These are phyloP conservation scores for Nakataea oryzae DNA, from an alignment of 2,329 filamentous ascomycete genomes.

Conservation along the genomic window DNA sequence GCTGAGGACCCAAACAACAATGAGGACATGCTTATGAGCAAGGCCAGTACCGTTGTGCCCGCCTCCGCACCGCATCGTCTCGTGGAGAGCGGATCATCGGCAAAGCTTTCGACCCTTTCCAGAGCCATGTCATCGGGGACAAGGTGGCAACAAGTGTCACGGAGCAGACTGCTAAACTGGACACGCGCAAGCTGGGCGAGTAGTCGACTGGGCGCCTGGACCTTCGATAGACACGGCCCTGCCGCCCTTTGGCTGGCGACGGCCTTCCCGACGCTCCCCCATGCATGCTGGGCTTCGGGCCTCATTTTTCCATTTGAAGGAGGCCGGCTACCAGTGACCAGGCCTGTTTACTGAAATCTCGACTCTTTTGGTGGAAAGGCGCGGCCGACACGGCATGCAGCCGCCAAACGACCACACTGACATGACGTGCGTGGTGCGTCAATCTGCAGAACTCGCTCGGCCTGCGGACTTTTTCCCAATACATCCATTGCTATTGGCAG, in stretches of 20 bases:
- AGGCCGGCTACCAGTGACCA: too few relatives aligned
- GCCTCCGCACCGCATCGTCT: conserved; percentile 58
- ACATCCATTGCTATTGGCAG: not conserved
- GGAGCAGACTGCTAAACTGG: conserved; percentile 51
- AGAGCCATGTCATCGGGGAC: conserved; percentile 56
- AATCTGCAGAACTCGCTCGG: too few relatives aligned
- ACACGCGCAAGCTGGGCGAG: conserved; percentile 55
- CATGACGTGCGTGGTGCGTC: too few relatives aligned
- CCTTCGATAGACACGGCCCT: conserved; percentile 20
- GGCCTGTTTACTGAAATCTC: not conserved
- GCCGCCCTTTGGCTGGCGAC: conserved; percentile 39
- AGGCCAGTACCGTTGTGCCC: conserved; percentile 51
- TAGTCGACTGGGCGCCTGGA: conserved; percentile 68
- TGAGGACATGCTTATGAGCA: conserved; percentile 62
- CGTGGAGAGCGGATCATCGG: conserved; percentile 22
- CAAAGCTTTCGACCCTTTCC: not conserved
- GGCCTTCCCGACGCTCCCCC: conserved; percentile 22
- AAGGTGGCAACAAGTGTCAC: conserved; percentile 53
- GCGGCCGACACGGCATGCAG: too few relatives aligned
- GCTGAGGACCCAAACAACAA: conserved; percentile 49
- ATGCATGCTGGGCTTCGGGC: too few relatives aligned
- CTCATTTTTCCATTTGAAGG: not conserved
- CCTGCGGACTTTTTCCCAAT: not conserved
- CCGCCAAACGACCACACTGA: too few relatives aligned
- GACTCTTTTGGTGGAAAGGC: not conserved